phyloP scores from a whole-genome alignment of 768 basidiomycete genomes.

The Hemileccinum impolitum region DNA sequence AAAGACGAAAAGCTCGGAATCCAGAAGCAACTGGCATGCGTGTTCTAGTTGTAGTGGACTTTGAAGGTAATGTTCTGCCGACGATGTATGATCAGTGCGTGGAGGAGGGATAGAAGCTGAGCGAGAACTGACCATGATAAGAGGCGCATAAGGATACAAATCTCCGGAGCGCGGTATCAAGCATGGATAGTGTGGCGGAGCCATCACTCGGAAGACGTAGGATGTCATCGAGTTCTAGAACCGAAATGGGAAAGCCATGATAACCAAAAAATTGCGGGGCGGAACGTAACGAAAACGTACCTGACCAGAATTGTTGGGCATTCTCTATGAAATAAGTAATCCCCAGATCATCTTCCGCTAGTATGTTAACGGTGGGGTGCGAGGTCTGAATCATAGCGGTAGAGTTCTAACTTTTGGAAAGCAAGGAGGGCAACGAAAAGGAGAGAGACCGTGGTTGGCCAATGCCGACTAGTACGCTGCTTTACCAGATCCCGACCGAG shows the following conservation, averaged over 20 bases:
- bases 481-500: neutral
- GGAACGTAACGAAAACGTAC: constrained; percentile 40
- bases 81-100: constrained; percentile 12
- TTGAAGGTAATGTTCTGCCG: constrained; percentile 78
- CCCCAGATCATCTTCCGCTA: constrained; percentile 62
- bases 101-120: constrained; percentile 1
- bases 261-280: neutral
- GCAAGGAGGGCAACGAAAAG: constrained; percentile 1
- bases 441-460: neutral
- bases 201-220: constrained; percentile 59
- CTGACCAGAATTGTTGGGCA: constrained; percentile 88
- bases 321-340: constrained; percentile 81
- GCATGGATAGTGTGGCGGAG: constrained; percentile 58
- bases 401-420: constrained; percentile 3
- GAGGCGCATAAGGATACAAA: constrained; percentile 77
- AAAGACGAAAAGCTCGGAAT: constrained; percentile 84
- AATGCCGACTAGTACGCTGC: neutral
- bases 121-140: constrained; percentile 70
- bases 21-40: constrained; percentile 71
- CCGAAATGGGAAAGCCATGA: constrained; percentile 5
- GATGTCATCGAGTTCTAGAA: constrained; percentile 82
- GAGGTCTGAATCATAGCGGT: constrained; percentile 18
- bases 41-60: constrained; percentile 81
- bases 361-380: constrained; percentile 16
- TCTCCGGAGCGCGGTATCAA: constrained; percentile 77